phyloP scores from a whole-genome alignment of 352 stramenopile species.

The Lagenidium sp. region DNA sequence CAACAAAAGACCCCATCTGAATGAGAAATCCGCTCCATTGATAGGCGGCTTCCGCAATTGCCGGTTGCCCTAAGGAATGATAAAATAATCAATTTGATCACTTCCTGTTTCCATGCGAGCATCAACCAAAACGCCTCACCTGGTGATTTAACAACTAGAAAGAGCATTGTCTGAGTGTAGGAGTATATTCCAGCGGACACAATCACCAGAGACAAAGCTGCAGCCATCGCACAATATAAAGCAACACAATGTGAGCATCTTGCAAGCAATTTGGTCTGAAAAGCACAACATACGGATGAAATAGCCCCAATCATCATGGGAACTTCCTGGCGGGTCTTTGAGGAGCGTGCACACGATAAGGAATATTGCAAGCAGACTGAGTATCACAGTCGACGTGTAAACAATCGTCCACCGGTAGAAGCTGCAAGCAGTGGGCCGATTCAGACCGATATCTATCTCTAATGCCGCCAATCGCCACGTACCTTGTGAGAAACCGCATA shows the following conservation, averaged over 20 bases:
- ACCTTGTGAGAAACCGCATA: slow-evolving; percentile 32
- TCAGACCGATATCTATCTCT: too few species aligned
- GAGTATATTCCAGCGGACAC: slow-evolving; percentile 34
- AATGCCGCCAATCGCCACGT: background rate
- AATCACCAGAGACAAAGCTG: background rate
- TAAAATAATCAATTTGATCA: background rate
- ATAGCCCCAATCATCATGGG: background rate
- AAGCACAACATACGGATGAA: background rate
- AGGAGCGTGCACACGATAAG: too few species aligned
- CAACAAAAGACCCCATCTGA: slow-evolving; percentile 50
- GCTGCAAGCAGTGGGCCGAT: background rate
- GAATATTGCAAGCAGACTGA: too few species aligned
- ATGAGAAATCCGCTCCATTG: slow-evolving; percentile 63
- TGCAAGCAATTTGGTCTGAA: background rate
- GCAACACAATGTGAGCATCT: background rate
- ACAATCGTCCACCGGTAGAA: background rate
- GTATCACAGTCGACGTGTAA: too few species aligned
- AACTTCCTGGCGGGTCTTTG: slow-evolving; percentile 28
- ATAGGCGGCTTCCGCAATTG: slow-evolving; percentile 21
- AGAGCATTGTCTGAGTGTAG: slow-evolving; percentile 75
- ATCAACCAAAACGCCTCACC: slow-evolving; percentile 16
- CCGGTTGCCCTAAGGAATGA: background rate
- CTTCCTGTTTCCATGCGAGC: background rate
- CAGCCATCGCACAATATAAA: background rate
- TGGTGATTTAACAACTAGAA: slow-evolving; percentile 60